Conservation (phyloP, 441 rosid species). For the Jatropha podagrica region DNA sequence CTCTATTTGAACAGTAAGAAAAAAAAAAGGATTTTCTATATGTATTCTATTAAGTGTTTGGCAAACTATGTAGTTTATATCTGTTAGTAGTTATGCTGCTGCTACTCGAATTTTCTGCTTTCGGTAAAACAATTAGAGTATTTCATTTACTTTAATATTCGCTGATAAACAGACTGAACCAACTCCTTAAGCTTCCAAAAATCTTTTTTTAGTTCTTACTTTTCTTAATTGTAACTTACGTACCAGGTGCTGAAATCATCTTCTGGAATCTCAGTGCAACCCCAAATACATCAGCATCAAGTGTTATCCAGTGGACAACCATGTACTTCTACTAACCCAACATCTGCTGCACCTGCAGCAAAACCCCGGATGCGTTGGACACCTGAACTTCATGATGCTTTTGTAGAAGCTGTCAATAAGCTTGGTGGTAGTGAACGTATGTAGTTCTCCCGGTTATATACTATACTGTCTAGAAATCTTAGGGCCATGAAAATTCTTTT, state of each 20-base stretch:
- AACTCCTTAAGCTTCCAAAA: conserved; percentile 2
- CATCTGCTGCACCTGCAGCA: conserved; percentile 36
- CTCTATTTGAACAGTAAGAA: background rate
- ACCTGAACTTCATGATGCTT: conserved; percentile 89
- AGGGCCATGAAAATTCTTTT: conserved; percentile 1
- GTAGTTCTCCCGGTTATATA: conserved; percentile 31
- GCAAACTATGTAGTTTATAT: background rate
- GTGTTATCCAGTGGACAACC: conserved; percentile 36
- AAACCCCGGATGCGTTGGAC: conserved; percentile 96
- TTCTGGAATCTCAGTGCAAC: conserved; percentile 30
- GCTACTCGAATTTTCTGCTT: background rate
- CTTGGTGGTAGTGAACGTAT: conserved; percentile 89
- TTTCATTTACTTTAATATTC: background rate
- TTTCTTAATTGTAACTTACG: conserved; percentile 4
- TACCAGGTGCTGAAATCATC: conserved; percentile 40
- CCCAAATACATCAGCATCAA: conserved; percentile 43
- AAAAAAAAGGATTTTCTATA: background rate
- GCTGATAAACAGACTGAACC: background rate
- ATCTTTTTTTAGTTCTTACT: background rate
- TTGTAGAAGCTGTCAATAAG: conserved; percentile 82
- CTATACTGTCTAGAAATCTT: conserved; percentile 8
- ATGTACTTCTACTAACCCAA: conserved; percentile 32
- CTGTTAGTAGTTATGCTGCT: background rate
- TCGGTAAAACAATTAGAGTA: background rate
- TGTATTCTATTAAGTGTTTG: background rate